Evolutionary conservation across 1,284 basidiomycete genomes (phyloP), one percentile per base, ranked within the genome.

Genomic region (Rhodotorula sp.): DNA sequence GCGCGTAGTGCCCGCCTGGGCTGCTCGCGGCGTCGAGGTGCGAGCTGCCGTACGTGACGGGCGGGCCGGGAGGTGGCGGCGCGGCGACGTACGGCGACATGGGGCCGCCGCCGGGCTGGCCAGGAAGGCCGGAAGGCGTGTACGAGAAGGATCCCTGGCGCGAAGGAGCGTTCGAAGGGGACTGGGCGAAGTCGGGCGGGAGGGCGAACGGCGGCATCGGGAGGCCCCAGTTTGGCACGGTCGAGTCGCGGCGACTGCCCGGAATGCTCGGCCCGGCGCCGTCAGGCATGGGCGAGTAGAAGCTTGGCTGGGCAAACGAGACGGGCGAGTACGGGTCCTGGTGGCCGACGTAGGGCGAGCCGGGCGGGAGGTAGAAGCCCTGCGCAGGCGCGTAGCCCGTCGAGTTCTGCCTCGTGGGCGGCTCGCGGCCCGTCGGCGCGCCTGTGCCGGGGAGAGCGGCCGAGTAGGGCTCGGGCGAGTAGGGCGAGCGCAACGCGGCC

Each of bases 111-210:
- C 64, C 64, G 55, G 34, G 23, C 55, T 61, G 41, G 54, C 46
- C 49, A 45, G 56, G 59, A 49, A 65, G 52, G 45, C 71, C 58
- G 48, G 52, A 48, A 25, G 70, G 58, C 25, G 68, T 59, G 71
- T 62, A 75, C 19, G 74, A 73, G 68, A 75, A 73, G 10, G 71
- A 73, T 23, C 74, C 74, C 16, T 73, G 71, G 19, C 74, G 74
- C 25, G 74, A 75, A 7, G 61, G 59, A 10, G 54, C 48, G 34
- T 55, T 19, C 10, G 70, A 63, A 3, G 44, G 46, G n/a, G 69
- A n/a, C 58, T 54, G 69, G n/a, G 59, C 23, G 9, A 66, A 72
- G 25, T 69, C 69, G 55, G 68, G 54, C 44, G 63, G 55, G 55
- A 72, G 69, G 19, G 68, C 73, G 48, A 74, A 70, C 4, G 73